Base-by-base conservation (phyloP, 495 filamentous ascomycete species). In the Rostrohypoxylon terebratum region DNA sequence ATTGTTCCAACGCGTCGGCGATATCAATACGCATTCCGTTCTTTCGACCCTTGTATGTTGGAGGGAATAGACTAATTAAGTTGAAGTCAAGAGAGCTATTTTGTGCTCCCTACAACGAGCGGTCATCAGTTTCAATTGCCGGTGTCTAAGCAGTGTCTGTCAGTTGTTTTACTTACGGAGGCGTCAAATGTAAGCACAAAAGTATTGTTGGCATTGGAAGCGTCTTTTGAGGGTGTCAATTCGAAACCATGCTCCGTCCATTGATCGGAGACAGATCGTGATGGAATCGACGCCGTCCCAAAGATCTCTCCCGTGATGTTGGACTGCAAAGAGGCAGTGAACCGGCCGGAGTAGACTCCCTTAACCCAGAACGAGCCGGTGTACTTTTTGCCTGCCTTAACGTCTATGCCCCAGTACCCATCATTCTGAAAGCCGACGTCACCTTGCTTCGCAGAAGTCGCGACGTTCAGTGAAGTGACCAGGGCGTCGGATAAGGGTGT, bases 1-100 rank as follows among this genome's bases (percentile, higher is more conserved):
- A 65, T 18, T 82, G 83, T 1, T 80, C 82, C 4, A 92, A 77
- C 18, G 86, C 80, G 45, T 87, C 82, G 5, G 85, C 87, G 14
- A 92, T 75, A 72, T 92, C 89, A 3, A 82, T 77, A 11, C 90
- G 80, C 69, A 92, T 71, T 0, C 91, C 91, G 72, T 93, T 92
- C 11, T 81, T 72, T 31, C 90, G 79, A 31, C 81, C 81, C 53
- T 90, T 90, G 67, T 84, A 92, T 6, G 90, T 92, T 5, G 89
- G 89, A 2, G 89, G 90, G 75, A 92, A 93, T 28, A 93, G 67
- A 44, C 86, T 86, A 66, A 92, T 87, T 33, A 91, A 76, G 55
- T 89, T 86, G 71, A 93, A 90, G 63, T 90, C 88, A 55, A 92
- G 83, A 4, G 81, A 82, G 5, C 77, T 79, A 0, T 80, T 81